Base-by-base conservation (phyloP, 2,329 filamentous ascomycete genomes). In the Biscogniauxia marginata region DNA sequence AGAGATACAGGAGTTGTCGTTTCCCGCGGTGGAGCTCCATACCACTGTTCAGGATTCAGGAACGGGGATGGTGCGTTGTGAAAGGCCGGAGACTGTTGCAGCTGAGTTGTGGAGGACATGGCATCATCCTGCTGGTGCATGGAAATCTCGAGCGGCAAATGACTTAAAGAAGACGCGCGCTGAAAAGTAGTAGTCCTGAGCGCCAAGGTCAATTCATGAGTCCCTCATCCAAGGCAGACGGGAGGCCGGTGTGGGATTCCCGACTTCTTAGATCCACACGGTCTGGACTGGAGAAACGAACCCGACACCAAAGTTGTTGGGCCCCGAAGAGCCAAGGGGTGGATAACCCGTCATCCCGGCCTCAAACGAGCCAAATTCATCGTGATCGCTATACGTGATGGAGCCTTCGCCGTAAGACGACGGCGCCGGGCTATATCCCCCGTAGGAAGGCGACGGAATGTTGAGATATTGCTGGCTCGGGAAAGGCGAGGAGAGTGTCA, bases 261-360 rank as follows among this genome's bases (percentile, higher is more conserved):
- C 68, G 71, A 73, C 67, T 71, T 75, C 59, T 63, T 82, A 84
- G 74, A 80, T 83, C 82, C 81, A 84, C 76, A 84, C 77, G 73
- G 81, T 75, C 76, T 84, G 81, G 74, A 81, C 77, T 79, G 82
- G 82, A 83, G 80, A 78, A 75, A 85, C 82, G 79, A 84, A 85
- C 82, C 82, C 82, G 76, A 77, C 72, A 72, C 77, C 76, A 75
- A 74, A 78, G 70, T 77, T 74, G 73, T 62, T 74, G 69, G 71
- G 66, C 65, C 68, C 70, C 53, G 64, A 61, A 57, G 63, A 69
- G 71, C 79, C 73, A 73, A 77, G 70, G 78, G 77, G 74, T 58
- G 77, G 75, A 70, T 77, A 76, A 61, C 75, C 73, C 63, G 75
- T 65, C 66, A 73, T 78, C 64, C 70, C 73, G 71, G 65, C 66